A percentile compares a stretch with the other conserved stretches of the same genome.
These are phyloP conservation scores for Parastagonospora nodorum DNA, from an alignment of 2,329 filamentous ascomycete species.

Conservation along the genomic window DNA sequence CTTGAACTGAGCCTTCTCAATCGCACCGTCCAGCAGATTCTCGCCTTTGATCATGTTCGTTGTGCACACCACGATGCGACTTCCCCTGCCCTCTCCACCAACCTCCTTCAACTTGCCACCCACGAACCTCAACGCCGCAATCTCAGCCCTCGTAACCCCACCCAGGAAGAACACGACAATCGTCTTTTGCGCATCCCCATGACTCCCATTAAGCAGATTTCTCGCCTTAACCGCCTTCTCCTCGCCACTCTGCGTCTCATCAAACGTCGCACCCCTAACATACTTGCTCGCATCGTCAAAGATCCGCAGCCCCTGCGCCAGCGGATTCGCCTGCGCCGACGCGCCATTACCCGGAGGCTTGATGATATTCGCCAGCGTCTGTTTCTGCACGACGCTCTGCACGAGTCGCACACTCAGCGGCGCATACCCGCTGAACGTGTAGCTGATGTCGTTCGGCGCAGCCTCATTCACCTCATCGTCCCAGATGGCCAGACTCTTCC, in stretches of 20 bases:
- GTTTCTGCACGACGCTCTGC: slow-evolving; percentile 91
- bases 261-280: slow-evolving; percentile 85
- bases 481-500: slow-evolving; percentile 85
- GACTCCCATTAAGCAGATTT: slow-evolving; percentile 75
- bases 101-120: slow-evolving; percentile 74
- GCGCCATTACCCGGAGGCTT: slow-evolving; percentile 50
- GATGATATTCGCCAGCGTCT: slow-evolving; percentile 70
- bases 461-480: slow-evolving; percentile 97
- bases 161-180: slow-evolving; percentile 97
- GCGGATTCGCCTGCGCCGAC: slow-evolving; percentile 55
- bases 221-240: slow-evolving; percentile 90
- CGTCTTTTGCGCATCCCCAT: slow-evolving; percentile 65
- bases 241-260: slow-evolving; percentile 88
- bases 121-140: slow-evolving; percentile 90
- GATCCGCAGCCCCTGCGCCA: slow-evolving; percentile 83
- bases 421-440: slow-evolving; percentile 96
- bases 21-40: slow-evolving; percentile 82
- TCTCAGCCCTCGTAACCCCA: slow-evolving; percentile 95
- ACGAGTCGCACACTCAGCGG: slow-evolving; percentile 89
- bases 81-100: slow-evolving; percentile 65
- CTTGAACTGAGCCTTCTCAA: slow-evolving; percentile 64
- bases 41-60: slow-evolving; percentile 91
- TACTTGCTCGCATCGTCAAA: slow-evolving; percentile 93
- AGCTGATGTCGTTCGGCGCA: slow-evolving; percentile 92
- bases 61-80: slow-evolving; percentile 88